Evolutionary conservation across 75 land plant genomes (phyloP).

Genomic region (Gnetum montanum): DNA sequence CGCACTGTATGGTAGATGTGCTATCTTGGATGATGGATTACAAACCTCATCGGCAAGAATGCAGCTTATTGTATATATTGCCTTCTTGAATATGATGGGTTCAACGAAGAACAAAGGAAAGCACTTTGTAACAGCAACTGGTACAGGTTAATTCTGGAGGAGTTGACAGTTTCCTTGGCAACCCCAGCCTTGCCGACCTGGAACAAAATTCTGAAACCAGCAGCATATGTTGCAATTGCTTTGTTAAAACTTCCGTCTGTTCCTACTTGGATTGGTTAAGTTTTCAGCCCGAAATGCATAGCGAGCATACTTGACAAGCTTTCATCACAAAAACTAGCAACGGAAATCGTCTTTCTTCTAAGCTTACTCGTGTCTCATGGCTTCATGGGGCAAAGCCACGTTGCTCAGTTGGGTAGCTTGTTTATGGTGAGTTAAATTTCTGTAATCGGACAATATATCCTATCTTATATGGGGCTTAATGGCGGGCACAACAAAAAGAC

Average conservation of each 20-base stretch:
- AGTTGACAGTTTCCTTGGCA: conserved; percentile 37
- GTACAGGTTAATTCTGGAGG: conserved; percentile 58
- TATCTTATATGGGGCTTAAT: too few relatives aligned
- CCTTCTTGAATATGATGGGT: conserved; percentile 31
- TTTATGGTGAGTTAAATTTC: conserved; percentile 36
- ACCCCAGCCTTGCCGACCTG: conserved; percentile 24
- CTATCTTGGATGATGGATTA: conserved; percentile 35
- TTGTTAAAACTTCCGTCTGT: conserved; percentile 21
- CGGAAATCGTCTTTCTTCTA: conserved; percentile 41
- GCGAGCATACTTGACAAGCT: conserved; percentile 41
- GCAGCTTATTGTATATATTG: conserved; percentile 33
- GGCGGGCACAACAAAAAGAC: too few relatives aligned
- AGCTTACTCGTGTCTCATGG: conserved; percentile 19
- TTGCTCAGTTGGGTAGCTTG: conserved; percentile 23
- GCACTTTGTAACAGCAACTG: conserved; percentile 26
- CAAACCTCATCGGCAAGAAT: conserved; percentile 37
- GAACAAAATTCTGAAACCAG: conserved; percentile 35
- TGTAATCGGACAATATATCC: too few relatives aligned
- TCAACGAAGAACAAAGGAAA: conserved; percentile 18
- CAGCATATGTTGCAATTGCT: conserved; percentile 32
- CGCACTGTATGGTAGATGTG: conserved; percentile 49
- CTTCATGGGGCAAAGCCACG: conserved; percentile 27
- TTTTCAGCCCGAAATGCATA: conserved; percentile 39
- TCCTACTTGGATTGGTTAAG: conserved; percentile 40
- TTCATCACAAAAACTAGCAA: conserved; percentile 21